Evolutionary conservation across 352 stramenopile genomes (phyloP).

Genomic region (Phytophthora sp.): DNA sequence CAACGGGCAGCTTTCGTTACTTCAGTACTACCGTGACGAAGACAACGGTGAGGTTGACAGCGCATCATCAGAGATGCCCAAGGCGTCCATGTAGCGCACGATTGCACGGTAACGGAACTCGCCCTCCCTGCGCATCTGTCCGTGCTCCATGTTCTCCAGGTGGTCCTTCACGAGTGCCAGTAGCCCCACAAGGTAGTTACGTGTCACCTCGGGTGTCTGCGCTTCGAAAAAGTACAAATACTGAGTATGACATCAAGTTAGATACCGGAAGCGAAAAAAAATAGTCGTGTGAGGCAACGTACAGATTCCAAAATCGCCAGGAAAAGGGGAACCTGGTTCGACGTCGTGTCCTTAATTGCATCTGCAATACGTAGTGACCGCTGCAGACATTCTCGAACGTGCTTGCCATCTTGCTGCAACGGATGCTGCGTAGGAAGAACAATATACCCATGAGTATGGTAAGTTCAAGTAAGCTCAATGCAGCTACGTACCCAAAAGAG

Average conservation of each 20-base stretch:
- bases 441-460: conserved; percentile 2
- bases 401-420: conserved; percentile 91
- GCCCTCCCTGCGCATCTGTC: conserved; percentile 63
- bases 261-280: not conserved
- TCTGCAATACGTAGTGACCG: conserved; percentile 96
- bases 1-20: not conserved
- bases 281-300: conserved; percentile 38
- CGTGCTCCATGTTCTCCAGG: conserved; percentile 90
- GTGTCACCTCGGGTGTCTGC: conserved; percentile 72
- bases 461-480: not conserved
- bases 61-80: conserved; percentile 34
- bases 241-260: too few species aligned
- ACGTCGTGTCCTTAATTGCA: conserved; percentile 70
- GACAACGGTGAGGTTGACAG: conserved; percentile 29
- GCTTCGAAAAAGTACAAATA: conserved; percentile 96
- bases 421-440: conserved; percentile 49
- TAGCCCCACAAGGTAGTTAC: conserved; percentile 75
- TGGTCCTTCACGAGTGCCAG: conserved; percentile 94
- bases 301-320: conserved; percentile 95
- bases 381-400: conserved; percentile 97
- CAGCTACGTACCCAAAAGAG: conserved; percentile 92
- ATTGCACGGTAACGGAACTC: conserved; percentile 90
- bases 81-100: conserved; percentile 73
- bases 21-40: conserved; percentile 34
- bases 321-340: conserved; percentile 94